Evolutionary conservation across 1,139 yeast species (phyloP), one percentile per base, ranked within the genome.

Genomic region (Candida frijolesensis): DNA sequence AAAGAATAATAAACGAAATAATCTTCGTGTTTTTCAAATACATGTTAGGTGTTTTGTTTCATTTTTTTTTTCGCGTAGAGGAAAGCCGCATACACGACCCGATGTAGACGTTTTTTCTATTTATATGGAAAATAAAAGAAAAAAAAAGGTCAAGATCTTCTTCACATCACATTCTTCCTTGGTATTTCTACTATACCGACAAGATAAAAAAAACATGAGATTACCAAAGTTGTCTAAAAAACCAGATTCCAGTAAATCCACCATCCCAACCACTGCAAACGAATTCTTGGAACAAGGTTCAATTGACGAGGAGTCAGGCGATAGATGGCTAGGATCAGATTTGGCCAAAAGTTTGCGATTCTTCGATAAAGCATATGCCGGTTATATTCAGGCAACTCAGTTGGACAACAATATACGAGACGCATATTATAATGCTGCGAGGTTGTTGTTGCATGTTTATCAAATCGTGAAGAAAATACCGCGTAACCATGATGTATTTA

Each of bases 241-340:
- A 45, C 12, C 43, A 7, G 45, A 45, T 34, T 12, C 42, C 8
- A 40, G 9, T 29, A 44, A 39, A 18, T 57, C 56, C 11, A 4
- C 15, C n/a, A 14, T n/a, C 3, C 79, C 78, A 2, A 56, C 63
- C 9, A 72, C 79, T 0, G 68, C 72, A 1, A 81, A 76, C 25
- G 83, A 78, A n/a, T 71, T 57, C 38, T 65, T 79, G n/a, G 80
- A 76, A 40, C 66, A 68, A 50, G 85, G 80, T 0, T 67, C 80
- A 1, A 63, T 64, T 10, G 79, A 77, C 46, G 86, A 82, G 58
- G 85, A 80, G 54, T 76, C 78, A 10, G 86, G 84, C 0, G 86
- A 82, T 56, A 63, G 85, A 49, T 82, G 85, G 85, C 62, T 78
- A 16, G 75, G 81, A 0, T 79, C 84, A 0, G 85, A 82, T 57